A percentile compares a stretch with the other conserved stretches of the same genome.
Evolutionary conservation across 495 filamentous ascomycete genomes (phyloP).

Genomic region (Penicillium crystallinum): DNA sequence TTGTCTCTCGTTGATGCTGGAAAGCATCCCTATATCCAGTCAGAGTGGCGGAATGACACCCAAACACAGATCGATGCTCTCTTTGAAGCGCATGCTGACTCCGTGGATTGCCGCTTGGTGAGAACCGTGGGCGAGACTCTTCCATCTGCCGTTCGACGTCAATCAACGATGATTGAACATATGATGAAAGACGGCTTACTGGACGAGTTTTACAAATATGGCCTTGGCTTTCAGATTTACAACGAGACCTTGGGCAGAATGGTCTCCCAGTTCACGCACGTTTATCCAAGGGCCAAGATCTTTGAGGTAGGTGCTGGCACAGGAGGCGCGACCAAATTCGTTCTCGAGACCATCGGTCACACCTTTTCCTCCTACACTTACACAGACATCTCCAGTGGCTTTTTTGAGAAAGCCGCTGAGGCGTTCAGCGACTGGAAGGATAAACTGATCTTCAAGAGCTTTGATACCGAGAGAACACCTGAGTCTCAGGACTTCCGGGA

Average conservation of each 20-base stretch:
- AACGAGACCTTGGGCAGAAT: conserved; percentile 4
- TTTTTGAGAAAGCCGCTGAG: conserved; percentile 29
- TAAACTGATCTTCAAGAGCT: conserved; percentile 30
- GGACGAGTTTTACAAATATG: conserved; percentile 29
- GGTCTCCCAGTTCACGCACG: conserved; percentile 29
- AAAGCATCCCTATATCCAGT: too few relatives aligned
- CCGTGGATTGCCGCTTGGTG: too few relatives aligned
- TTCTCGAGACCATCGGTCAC: conserved; percentile 11
- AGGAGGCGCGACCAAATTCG: conserved; percentile 33
- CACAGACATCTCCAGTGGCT: conserved; percentile 46
- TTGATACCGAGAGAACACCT: conserved; percentile 33
- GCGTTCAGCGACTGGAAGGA: conserved; percentile 27
- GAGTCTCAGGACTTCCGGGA: too few relatives aligned
- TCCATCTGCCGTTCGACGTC: conserved; percentile 31
- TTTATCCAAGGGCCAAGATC: conserved; percentile 9
- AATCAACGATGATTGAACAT: conserved; percentile 33
- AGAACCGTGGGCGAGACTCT: too few relatives aligned
- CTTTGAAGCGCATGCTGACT: too few relatives aligned
- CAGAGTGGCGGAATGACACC: too few relatives aligned
- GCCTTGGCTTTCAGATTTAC: conserved; percentile 14
- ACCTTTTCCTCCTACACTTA: conserved; percentile 35
- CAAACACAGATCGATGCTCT: too few relatives aligned
- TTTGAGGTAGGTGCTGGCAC: conserved; percentile 16
- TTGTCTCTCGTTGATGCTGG: too few relatives aligned
- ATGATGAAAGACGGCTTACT: conserved; percentile 33